These are phyloP conservation scores for Globisporangium abappressorium DNA, from an alignment of 352 stramenopile species.

Conservation along the genomic window DNA sequence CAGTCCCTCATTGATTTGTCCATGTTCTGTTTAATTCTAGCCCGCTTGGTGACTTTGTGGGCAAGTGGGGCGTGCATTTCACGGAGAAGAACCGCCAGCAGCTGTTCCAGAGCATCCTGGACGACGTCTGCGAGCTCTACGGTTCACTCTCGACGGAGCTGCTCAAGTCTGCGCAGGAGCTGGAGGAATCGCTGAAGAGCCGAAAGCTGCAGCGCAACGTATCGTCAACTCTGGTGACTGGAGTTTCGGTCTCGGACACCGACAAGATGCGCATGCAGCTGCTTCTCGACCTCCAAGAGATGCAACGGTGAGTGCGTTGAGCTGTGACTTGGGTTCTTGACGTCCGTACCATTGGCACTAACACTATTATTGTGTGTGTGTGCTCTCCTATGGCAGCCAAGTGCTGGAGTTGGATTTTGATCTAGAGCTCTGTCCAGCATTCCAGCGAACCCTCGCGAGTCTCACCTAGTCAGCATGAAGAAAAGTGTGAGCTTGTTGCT, in stretches of 20 bases:
- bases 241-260: conserved; percentile 62
- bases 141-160: conserved; percentile 65
- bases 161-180: conserved; percentile 69
- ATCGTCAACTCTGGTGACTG: conserved; percentile 15
- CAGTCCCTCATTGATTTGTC: too few relatives aligned
- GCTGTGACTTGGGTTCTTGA: not conserved
- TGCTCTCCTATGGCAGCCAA: conserved; percentile 31
- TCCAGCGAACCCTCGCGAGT: conserved; percentile 20
- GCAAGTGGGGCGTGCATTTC: conserved; percentile 68
- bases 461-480: conserved; percentile 12
- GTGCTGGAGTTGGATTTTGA: conserved; percentile 44
- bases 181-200: conserved; percentile 87
- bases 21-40: conserved; percentile 20
- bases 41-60: conserved; percentile 69
- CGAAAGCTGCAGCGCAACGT: conserved; percentile 74
- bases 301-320: conserved; percentile 60
- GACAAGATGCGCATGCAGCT: conserved; percentile 86
- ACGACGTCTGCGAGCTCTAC: conserved; percentile 60
- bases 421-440: conserved; percentile 32
- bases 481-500: too few relatives aligned
- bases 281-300: conserved; percentile 68
- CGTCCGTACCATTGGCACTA: not conserved
- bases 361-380: not conserved
- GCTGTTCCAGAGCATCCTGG: conserved; percentile 54
- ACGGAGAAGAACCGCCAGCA: conserved; percentile 30